A percentile compares a stretch with the other conserved stretches of the same genome.
Evolutionary conservation across 805 yeast genomes (phyloP).

Genomic region (Huiozyma sinensis): DNA sequence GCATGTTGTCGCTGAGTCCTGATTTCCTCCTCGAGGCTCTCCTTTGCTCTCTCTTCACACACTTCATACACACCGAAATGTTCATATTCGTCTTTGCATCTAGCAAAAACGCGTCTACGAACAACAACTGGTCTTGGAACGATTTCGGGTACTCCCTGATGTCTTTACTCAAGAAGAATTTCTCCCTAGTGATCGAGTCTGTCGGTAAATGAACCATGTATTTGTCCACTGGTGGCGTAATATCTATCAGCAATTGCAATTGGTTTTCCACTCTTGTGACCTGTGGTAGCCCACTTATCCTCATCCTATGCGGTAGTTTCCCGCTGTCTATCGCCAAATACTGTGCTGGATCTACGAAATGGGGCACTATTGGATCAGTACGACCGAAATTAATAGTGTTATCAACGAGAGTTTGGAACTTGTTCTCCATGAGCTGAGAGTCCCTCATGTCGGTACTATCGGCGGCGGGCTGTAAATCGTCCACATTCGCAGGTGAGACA

Average conservation of each 20-base stretch:
- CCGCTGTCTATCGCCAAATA: not conserved
- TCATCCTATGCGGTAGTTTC: constrained; percentile 19
- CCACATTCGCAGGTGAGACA: not conserved
- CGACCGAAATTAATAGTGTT: constrained; percentile 10
- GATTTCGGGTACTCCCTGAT: constrained; percentile 33
- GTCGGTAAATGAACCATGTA: constrained; percentile 69
- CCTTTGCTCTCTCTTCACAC: constrained; percentile 87
- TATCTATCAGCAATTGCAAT: constrained; percentile 58
- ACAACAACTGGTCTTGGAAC: constrained; percentile 44
- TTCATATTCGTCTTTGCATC: constrained; percentile 39
- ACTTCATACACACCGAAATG: constrained; percentile 78
- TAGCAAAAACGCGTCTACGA: constrained; percentile 72
- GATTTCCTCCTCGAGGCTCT: constrained; percentile 87
- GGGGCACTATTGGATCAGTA: constrained; percentile 1
- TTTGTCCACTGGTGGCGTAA: constrained; percentile 60
- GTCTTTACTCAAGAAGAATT: constrained; percentile 52
- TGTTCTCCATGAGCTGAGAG: not conserved
- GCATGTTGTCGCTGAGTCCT: constrained; percentile 60
- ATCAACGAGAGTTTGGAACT: constrained; percentile 4
- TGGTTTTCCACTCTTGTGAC: constrained; percentile 93
- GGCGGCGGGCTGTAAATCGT: no score
- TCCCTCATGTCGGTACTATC: no score
- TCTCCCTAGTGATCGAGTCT: constrained; percentile 80
- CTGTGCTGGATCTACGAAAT: not conserved
- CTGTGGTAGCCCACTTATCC: constrained; percentile 55